Percentiles rank a stretch among this genome's conserved stretches.
phyloP scores from a whole-genome alignment of 2,329 filamentous ascomycete genomes.

The Triangularia setosa region DNA sequence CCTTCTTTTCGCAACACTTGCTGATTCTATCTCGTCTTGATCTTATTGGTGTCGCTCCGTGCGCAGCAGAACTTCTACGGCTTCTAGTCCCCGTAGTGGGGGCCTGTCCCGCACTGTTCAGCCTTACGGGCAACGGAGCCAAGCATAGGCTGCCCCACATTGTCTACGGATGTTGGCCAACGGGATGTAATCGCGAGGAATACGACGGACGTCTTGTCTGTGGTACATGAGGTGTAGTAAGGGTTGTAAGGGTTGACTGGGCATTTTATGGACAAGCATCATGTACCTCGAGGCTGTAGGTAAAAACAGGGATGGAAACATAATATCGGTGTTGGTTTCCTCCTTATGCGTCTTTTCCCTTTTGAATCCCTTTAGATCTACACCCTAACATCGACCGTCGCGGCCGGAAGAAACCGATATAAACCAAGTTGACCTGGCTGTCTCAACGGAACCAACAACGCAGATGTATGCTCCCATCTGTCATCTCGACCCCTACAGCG shows the following conservation, averaged over 20 bases:
- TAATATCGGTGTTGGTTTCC: not conserved
- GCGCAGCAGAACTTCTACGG: not conserved
- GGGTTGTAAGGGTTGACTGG: not conserved
- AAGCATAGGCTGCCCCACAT: not conserved
- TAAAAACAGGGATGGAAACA: not conserved
- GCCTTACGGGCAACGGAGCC: not conserved
- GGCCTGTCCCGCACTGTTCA: not conserved
- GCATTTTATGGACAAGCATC: not conserved
- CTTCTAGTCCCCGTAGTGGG: not conserved
- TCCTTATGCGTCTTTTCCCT: not conserved
- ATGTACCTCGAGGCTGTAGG: not conserved
- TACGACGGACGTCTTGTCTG: slow-evolving; percentile 2
- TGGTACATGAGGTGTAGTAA: not conserved
- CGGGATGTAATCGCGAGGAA: slow-evolving; percentile 13
- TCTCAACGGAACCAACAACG: not conserved
- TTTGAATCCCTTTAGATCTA: not conserved
- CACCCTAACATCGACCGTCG: not conserved
- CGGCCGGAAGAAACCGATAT: not conserved
- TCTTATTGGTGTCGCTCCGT: not conserved
- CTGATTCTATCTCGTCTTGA: not conserved
- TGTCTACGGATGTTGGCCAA: not conserved
- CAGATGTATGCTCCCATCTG: not conserved
- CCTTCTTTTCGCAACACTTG: not conserved
- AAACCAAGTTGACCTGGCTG: not conserved
- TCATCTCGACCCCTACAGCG: not conserved